Evolutionary conservation across 176 grass and related monocot genomes (phyloP), one percentile per base, ranked within the genome.

Genomic region (Bromus sterilis): DNA sequence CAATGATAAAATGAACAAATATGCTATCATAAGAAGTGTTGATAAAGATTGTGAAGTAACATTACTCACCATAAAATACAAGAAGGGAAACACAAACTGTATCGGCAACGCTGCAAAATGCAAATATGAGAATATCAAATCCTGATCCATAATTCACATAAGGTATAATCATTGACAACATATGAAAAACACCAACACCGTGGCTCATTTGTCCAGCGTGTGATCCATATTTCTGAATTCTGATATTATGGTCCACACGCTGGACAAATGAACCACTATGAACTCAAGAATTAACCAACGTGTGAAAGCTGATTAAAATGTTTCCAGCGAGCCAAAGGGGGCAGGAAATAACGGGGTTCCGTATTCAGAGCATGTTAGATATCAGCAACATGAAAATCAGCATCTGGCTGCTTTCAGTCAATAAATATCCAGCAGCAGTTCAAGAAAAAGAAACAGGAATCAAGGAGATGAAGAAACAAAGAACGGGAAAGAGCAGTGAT

Each of bases 31-130:
- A 44, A 29, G 21, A 68, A 1, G 4, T 30, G 41, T 20, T 76
- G 53, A 83, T n/a, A 34, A 41, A 33, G 7, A 56, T 49, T 75
- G 21, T 76, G 11, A 77, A 70, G 8, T 29, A 21, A 42, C 6
- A 9, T 71, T 73, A 15, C 87, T 77, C 68, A 92, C 90, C 90
- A 92, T 89, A 41, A 92, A 92, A 70, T 92, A 92, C 70, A 92
- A 72, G 79, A 86, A 92, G 15, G 90, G 90, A 80, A 80, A 87
- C 71, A 92, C 26, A 24, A 56, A 86, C 42, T 89, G 83, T 80
- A 84, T 83, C 4, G 87, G 90, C 55, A 93, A 61, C 20, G 76
- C 91, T 93, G 87, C 58, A 81, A 51, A 81, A 11, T 86, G 53
- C 9, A 62, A 93, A 35, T 12, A 23, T 32, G 35, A 31, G 4